These are phyloP conservation scores for Mycena haematopus DNA, from an alignment of 768 basidiomycete species.

Conservation along the genomic window DNA sequence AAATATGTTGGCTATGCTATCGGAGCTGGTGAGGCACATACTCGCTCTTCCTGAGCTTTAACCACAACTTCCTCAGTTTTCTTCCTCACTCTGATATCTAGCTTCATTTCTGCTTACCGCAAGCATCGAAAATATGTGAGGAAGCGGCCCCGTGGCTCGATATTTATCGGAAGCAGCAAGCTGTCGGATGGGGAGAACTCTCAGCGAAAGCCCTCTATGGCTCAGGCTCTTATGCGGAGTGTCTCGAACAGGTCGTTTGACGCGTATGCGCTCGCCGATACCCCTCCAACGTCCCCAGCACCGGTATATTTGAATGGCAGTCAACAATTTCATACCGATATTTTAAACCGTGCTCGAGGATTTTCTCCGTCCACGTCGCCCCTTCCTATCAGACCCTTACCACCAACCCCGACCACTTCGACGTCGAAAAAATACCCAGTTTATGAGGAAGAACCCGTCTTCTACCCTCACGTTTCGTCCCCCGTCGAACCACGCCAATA, in stretches of 20 bases:
- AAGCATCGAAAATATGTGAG: constrained; percentile 28
- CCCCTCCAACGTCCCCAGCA: constrained; percentile 21
- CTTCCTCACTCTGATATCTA: constrained; percentile 28
- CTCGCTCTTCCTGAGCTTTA: not conserved
- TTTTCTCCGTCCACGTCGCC: constrained; percentile 13
- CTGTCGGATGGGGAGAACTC: constrained; percentile 23
- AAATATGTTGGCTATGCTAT: constrained; percentile 29
- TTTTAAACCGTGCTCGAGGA: constrained; percentile 12
- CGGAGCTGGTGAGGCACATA: constrained; percentile 22
- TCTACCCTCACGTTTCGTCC: constrained; percentile 14
- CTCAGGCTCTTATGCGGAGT: constrained; percentile 28
- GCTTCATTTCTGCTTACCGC: constrained; percentile 29
- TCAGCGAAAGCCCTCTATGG: constrained; percentile 24
- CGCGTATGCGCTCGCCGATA: constrained; percentile 25
- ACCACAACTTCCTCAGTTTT: constrained; percentile 19
- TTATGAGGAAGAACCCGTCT: constrained; percentile 10
- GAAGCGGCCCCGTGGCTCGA: constrained; percentile 27
- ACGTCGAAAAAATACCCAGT: constrained; percentile 12
- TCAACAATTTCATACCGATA: constrained; percentile 8
- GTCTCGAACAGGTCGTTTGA: constrained; percentile 30
- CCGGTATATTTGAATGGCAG: constrained; percentile 17
- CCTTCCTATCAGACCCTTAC: constrained; percentile 14
- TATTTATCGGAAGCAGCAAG: constrained; percentile 17
- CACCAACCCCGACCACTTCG: constrained; percentile 26
- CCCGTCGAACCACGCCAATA: constrained; percentile 12